Conservation (phyloP, 371 early-diverging fungal genomes). For the Enterospora canceri region DNA sequence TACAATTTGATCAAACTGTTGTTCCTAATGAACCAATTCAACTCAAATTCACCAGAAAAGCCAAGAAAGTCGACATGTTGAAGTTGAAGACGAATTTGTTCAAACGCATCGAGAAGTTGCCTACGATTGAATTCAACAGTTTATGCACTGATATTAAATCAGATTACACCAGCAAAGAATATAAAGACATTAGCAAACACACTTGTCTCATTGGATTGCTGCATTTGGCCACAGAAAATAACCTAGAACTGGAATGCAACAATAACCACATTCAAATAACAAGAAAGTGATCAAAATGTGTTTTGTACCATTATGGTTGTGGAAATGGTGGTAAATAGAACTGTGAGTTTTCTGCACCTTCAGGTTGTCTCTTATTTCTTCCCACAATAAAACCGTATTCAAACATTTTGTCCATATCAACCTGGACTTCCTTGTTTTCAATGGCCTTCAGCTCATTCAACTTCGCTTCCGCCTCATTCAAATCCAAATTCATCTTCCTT, state of each 20-base stretch:
- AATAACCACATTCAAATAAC: constrained; percentile 9
- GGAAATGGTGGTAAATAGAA: not conserved
- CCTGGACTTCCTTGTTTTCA: not conserved
- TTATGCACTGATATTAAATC: too few species aligned
- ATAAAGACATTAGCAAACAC: constrained; percentile 53
- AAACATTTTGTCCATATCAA: not conserved
- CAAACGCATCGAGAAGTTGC: too few species aligned
- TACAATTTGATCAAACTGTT: not conserved
- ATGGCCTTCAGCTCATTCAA: not conserved
- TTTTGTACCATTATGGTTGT: not conserved
- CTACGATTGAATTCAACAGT: too few species aligned
- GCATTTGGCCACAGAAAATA: constrained; percentile 55
- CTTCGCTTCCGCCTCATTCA: not conserved
- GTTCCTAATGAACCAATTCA: too few species aligned
- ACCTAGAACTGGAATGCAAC: constrained; percentile 6
- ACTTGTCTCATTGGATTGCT: constrained; percentile 54
- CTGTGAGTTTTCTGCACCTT: not conserved
- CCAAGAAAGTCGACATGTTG: constrained; percentile 47
- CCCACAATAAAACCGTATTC: not conserved
- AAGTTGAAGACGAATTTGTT: constrained; percentile 17
- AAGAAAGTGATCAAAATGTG: not conserved
- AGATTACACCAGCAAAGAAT: constrained; percentile 30
- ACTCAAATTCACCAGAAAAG: constrained; percentile 15
- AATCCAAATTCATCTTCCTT: not conserved
- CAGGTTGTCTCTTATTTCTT: not conserved